Conservation (phyloP, 1,139 yeast genomes). For the Candida albicans region DNA sequence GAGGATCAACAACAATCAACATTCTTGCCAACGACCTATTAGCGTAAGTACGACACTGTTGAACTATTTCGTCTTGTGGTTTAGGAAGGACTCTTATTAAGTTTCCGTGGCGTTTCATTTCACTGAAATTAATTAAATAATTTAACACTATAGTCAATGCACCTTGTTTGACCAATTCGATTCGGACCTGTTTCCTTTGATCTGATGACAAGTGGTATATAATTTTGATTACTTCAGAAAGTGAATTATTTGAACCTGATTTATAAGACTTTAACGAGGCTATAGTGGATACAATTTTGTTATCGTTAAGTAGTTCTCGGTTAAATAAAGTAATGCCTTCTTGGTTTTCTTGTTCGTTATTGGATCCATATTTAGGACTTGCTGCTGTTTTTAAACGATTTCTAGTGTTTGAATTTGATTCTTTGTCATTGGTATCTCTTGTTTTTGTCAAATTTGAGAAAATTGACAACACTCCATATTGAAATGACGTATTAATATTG, state of each 20-base stretch:
- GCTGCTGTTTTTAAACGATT: conserved; percentile 38
- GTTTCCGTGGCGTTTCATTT: conserved; percentile 16
- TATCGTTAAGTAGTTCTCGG: conserved; percentile 24
- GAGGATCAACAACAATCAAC: conserved; percentile 42
- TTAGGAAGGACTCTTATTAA: conserved; percentile 23
- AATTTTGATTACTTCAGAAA: conserved; percentile 12
- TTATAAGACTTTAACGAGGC: conserved; percentile 26
- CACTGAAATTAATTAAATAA: conserved; percentile 37
- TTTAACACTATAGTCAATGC: conserved; percentile 38
- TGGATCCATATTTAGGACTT: conserved; percentile 22
- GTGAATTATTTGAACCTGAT: conserved; percentile 13
- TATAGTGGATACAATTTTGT: conserved; percentile 28
- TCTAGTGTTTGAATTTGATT: conserved; percentile 18
- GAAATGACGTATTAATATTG: conserved; percentile 15
- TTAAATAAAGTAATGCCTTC: conserved; percentile 33
- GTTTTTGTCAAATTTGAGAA: conserved; percentile 38
- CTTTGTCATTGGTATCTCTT: conserved; percentile 19
- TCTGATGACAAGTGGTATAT: conserved; percentile 22
- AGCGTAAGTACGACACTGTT: conserved; percentile 29
- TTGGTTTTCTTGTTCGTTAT: conserved; percentile 24
- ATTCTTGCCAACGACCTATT: conserved; percentile 44
- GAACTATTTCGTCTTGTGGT: conserved; percentile 8
- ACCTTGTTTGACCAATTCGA: conserved; percentile 49
- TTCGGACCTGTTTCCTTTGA: conserved; percentile 27
- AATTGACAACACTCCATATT: conserved; percentile 41